Percentiles rank a stretch among this genome's conserved stretches.
These are phyloP conservation scores for Cyberlindnera bimundalis DNA, from an alignment of 805 yeast genomes.

Conservation along the genomic window DNA sequence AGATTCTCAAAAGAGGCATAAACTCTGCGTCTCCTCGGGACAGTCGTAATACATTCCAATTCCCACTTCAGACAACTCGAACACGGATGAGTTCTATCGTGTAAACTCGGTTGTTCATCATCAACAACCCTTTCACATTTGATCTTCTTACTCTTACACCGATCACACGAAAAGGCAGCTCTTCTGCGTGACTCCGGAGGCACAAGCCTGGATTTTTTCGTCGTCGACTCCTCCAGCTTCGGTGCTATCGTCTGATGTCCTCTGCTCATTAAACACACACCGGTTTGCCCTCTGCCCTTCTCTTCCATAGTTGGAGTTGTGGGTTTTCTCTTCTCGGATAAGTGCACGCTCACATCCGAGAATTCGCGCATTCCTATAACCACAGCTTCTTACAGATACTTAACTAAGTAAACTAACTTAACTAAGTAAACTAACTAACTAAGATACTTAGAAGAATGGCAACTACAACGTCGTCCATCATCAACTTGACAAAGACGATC, in stretches of 20 bases:
- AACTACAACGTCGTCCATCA: conserved; percentile 46
- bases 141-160: conserved; percentile 42
- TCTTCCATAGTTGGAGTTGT: no score
- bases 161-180: conserved; percentile 43
- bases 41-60: conserved; percentile 38
- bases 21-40: conserved; percentile 39
- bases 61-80: conserved; percentile 35
- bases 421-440: no score
- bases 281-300: not conserved
- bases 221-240: not conserved
- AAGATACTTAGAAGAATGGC: no score
- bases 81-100: conserved; percentile 38
- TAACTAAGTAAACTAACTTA: no score
- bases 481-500: conserved; percentile 71
- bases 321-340: no score
- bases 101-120: conserved; percentile 23
- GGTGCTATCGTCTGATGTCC: conserved; percentile 9
- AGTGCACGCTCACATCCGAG: conserved; percentile 6
- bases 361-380: not conserved
- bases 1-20: conserved; percentile 42
- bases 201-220: conserved; percentile 34
- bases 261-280: not conserved
- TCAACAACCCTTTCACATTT: conserved; percentile 37
- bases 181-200: conserved; percentile 37
- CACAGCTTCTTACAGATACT: no score